phyloP scores from a whole-genome alignment of 176 grass and related monocot species.

The Cenchrus americanus region DNA sequence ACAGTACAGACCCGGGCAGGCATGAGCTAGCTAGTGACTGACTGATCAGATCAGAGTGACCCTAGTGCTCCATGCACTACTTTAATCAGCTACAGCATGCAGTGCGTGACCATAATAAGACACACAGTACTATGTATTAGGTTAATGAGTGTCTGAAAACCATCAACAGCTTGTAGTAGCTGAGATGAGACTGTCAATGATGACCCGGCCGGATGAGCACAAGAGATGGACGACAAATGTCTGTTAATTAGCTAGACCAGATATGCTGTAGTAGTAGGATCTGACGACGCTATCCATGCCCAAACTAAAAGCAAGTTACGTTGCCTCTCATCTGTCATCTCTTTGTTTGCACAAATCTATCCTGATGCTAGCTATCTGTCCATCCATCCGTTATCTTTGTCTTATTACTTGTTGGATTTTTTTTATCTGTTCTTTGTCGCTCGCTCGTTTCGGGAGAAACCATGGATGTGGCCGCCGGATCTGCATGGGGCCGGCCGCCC shows the following conservation, averaged over 20 bases:
- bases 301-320: background rate
- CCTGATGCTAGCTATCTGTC: background rate
- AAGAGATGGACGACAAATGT: background rate
- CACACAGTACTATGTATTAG: too few relatives aligned
- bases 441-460: background rate
- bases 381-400: background rate
- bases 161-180: too few relatives aligned
- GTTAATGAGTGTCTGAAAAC: too few relatives aligned
- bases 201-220: background rate
- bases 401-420: background rate
- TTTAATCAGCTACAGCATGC: too few relatives aligned
- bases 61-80: too few relatives aligned
- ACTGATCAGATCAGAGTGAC: too few relatives aligned
- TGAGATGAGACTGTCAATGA: background rate
- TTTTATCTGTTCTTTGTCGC: background rate
- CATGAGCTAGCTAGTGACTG: too few relatives aligned
- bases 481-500: background rate
- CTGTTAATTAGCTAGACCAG: background rate
- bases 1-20: too few relatives aligned
- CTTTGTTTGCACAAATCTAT: background rate
- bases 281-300: background rate
- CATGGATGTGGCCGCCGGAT: background rate
- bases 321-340: background rate
- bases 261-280: background rate
- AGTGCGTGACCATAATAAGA: too few relatives aligned